Evolutionary conservation across 108 stramenopile species (phyloP).

Genomic region (Fistulifera pelliculosa): DNA sequence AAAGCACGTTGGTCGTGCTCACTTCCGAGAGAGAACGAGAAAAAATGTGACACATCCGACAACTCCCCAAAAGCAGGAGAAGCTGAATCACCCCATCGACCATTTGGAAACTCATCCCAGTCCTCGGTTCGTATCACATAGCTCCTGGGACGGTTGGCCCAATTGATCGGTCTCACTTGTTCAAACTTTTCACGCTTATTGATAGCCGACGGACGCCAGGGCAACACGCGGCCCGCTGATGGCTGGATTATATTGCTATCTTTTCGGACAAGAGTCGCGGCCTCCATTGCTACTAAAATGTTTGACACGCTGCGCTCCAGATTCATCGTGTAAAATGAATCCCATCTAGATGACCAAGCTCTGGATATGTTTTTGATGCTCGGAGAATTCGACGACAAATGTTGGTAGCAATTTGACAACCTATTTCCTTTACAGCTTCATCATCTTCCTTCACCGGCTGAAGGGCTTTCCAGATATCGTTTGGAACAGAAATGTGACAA

Average conservation of each 20-base stretch:
- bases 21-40: conserved; percentile 67
- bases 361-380: no score
- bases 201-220: conserved; percentile 75
- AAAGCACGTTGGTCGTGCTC: conserved; percentile 86
- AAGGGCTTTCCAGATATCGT: conserved; percentile 43
- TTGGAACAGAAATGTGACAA: conserved; percentile 72
- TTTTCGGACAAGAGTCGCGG: conserved; percentile 16
- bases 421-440: conserved; percentile 88
- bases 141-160: conserved; percentile 93
- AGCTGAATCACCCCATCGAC: conserved; percentile 87
- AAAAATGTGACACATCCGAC: conserved; percentile 81
- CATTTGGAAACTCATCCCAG: conserved; percentile 96
- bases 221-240: conserved; percentile 29
- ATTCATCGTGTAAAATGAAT: conserved; percentile 95
- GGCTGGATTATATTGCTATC: no score
- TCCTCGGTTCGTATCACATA: conserved; percentile 91
- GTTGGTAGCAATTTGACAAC: conserved; percentile 77
- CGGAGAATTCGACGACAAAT: conserved; percentile 65
- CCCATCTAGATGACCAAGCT: conserved; percentile 51
- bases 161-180: conserved; percentile 94
- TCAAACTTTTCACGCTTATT: conserved; percentile 61
- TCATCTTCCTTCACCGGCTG: conserved; percentile 80
- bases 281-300: conserved; percentile 56
- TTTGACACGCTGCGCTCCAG: conserved; percentile 78
- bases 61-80: conserved; percentile 92